These are phyloP conservation scores for Collybiopsis confluens DNA, from an alignment of 768 basidiomycete genomes.

Conservation along the genomic window DNA sequence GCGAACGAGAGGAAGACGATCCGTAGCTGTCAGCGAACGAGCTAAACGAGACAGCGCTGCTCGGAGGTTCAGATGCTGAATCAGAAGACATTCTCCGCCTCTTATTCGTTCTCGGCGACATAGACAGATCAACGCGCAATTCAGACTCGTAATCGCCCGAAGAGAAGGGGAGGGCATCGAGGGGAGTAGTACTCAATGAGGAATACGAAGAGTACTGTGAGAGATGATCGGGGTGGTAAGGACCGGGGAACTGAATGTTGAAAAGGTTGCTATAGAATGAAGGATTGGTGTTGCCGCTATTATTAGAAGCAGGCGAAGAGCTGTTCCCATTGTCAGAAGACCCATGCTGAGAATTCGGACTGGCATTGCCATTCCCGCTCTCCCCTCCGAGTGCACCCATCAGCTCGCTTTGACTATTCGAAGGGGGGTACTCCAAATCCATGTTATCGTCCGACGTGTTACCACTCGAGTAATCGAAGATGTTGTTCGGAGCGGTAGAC, in stretches of 20 bases:
- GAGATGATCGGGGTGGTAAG: conserved; percentile 72
- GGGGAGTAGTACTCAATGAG: conserved; percentile 12
- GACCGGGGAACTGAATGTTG: conserved; percentile 56
- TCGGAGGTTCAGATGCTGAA: conserved; percentile 49
- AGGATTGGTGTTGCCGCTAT: no score
- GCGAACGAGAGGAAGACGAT: conserved; percentile 49
- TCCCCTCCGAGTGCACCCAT: conserved; percentile 36
- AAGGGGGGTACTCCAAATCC: no score
- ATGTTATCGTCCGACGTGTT: not conserved
- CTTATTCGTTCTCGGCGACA: conserved; percentile 44
- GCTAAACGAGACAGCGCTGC: conserved; percentile 59
- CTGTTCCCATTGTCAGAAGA: no score
- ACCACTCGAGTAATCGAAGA: not conserved
- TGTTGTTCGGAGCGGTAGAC: conserved; percentile 39
- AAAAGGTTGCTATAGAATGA: conserved; percentile 27
- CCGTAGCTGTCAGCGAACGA: conserved; percentile 60
- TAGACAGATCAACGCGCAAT: conserved; percentile 11
- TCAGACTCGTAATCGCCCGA: conserved; percentile 19
- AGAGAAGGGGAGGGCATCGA: conserved; percentile 53
- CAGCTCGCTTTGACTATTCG: conserved; percentile 22
- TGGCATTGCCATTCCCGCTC: no score
- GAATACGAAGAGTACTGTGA: conserved; percentile 41
- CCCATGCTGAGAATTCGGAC: no score
- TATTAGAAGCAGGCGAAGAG: no score
- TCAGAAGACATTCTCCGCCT: conserved; percentile 69